Conservation (phyloP, 2,329 filamentous ascomycete genomes). For the Lomentospora prolificans region DNA sequence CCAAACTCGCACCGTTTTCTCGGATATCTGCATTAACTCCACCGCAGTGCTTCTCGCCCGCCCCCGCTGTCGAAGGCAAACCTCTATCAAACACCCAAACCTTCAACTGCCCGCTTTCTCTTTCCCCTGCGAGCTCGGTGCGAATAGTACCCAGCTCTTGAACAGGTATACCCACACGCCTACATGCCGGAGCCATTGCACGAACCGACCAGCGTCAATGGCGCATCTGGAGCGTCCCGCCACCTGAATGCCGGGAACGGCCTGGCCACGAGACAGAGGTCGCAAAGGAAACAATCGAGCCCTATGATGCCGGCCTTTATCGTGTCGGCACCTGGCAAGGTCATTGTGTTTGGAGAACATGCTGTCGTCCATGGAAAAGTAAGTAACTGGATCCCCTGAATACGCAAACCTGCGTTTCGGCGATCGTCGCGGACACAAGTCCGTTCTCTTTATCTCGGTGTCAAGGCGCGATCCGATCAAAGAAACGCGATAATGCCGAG, state of each 20-base stretch:
- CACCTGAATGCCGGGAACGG: slow-evolving; percentile 21
- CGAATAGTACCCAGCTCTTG: not conserved
- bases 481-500: no score
- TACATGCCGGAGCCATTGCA: slow-evolving; percentile 6
- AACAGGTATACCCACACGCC: not conserved
- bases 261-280: slow-evolving; percentile 25
- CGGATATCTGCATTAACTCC: no score
- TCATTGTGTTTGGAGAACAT: slow-evolving; percentile 97
- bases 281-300: slow-evolving; percentile 47
- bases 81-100: no score
- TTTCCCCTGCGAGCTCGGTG: not conserved
- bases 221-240: slow-evolving; percentile 9
- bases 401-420: not conserved
- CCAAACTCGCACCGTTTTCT: no score
- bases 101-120: no score
- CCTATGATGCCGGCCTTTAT: slow-evolving; percentile 84
- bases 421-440: not conserved
- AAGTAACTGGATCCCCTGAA: slow-evolving; percentile 16
- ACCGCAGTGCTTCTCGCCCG: no score
- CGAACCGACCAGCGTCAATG: slow-evolving; percentile 17
- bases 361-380: slow-evolving; percentile 96
- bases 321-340: slow-evolving; percentile 95
- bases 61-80: no score
- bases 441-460: no score
- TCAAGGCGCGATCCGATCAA: not conserved